phyloP scores from a whole-genome alignment of 2,329 filamentous ascomycete genomes.

The Ploettnerulaceae sp. region DNA sequence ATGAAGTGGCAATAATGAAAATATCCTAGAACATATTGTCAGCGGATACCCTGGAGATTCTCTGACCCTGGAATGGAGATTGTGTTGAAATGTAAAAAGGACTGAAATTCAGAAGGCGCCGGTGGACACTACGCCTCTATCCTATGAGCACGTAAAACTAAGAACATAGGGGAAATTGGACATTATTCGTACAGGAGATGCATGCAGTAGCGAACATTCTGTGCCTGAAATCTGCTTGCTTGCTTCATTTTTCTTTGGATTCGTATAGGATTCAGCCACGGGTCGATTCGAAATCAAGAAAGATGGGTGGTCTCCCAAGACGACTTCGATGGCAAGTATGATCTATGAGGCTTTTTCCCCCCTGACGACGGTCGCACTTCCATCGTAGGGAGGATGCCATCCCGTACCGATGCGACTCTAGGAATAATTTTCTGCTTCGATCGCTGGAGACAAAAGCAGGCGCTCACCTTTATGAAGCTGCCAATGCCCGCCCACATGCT shows the following conservation, averaged over 20 bases:
- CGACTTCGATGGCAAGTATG: conserved; percentile 22
- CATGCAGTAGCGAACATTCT: background rate
- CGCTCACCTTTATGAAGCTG: conserved; percentile 71
- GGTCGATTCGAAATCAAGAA: conserved; percentile 24
- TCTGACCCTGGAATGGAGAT: background rate
- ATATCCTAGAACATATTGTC: conserved; percentile 47
- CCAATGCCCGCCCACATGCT: conserved; percentile 85
- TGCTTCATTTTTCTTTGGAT: conserved; percentile 1
- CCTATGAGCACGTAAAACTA: conserved; percentile 13
- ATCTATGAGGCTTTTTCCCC: conserved; percentile 19
- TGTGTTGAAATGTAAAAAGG: conserved; percentile 1
- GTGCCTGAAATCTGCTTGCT: background rate
- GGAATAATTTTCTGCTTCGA: conserved; percentile 27
- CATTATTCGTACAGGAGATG: conserved; percentile 15
- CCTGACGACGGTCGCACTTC: conserved; percentile 26
- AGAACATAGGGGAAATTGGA: conserved; percentile 9
- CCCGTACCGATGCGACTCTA: conserved; percentile 30
- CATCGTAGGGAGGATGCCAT: conserved; percentile 33
- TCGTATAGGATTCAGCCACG: conserved; percentile 13
- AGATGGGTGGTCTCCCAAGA: conserved; percentile 29
- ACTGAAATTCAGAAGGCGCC: conserved; percentile 13
- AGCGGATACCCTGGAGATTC: conserved; percentile 10
- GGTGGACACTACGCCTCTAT: conserved; percentile 25
- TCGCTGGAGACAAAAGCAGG: conserved; percentile 29
- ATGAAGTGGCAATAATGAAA: conserved; percentile 63